phyloP scores from a whole-genome alignment of 805 yeast species.

The Lachancea kluyveri region DNA sequence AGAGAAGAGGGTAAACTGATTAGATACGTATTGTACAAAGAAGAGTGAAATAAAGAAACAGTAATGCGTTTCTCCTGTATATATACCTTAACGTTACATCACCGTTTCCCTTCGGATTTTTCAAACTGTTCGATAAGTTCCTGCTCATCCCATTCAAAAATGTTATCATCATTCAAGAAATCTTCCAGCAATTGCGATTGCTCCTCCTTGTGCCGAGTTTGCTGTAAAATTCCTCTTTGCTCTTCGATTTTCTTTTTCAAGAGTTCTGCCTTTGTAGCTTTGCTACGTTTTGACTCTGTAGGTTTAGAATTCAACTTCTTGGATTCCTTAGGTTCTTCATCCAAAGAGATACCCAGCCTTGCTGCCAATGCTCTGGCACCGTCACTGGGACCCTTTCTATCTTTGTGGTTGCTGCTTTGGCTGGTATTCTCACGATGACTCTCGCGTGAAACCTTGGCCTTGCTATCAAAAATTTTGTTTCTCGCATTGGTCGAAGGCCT shows the following conservation, averaged over 20 bases:
- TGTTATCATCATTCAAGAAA: slow-evolving; percentile 23
- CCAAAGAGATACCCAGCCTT: slow-evolving; percentile 1
- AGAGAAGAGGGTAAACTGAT: slow-evolving; percentile 23
- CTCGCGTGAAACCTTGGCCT: slow-evolving; percentile 1
- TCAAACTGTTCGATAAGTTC: slow-evolving; percentile 18
- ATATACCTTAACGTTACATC: too few relatives aligned
- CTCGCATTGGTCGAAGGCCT: slow-evolving; percentile 9
- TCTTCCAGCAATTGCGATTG: slow-evolving; percentile 24
- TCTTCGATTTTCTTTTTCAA: slow-evolving; percentile 28
- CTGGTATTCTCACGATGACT: not conserved
- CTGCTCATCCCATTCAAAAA: slow-evolving; percentile 27
- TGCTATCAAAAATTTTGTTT: slow-evolving; percentile 7
- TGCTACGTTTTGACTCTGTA: slow-evolving; percentile 1
- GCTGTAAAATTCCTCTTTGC: slow-evolving; percentile 21
- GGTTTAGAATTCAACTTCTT: not conserved
- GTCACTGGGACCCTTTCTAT: not conserved
- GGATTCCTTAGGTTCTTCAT: slow-evolving; percentile 1
- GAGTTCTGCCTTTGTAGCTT: slow-evolving; percentile 12
- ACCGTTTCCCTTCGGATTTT: too few relatives aligned
- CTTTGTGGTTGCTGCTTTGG: not conserved
- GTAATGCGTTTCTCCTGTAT: not conserved
- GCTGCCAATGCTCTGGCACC: slow-evolving; percentile 2
- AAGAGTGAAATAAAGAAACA: slow-evolving; percentile 5
- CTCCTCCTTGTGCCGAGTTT: slow-evolving; percentile 20
- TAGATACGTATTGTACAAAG: slow-evolving; percentile 24